Base-by-base conservation (phyloP, 164 flowering plant genomes). In the Protea cynaroides region DNA sequence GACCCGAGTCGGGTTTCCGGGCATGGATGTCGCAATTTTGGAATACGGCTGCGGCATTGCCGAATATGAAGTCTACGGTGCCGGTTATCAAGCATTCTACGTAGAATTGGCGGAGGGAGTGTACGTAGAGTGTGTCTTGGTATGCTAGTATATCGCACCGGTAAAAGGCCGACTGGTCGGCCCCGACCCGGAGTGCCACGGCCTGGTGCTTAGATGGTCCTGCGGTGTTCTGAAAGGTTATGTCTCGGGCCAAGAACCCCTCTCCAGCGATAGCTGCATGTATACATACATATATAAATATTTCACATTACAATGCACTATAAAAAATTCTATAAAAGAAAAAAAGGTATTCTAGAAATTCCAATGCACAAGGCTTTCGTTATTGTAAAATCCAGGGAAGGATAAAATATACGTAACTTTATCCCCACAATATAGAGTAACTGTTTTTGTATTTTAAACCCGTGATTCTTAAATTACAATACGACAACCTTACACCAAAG, bases 41-140 rank as follows among this genome's bases (percentile, higher is more conserved):
- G 57, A 54, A 54, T 9, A 54, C 57, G 25, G 57, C 24, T 7
- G 57, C 57, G 0, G 57, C 24, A 10, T 54, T 54, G 14, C 57
- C 57, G 13, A 54, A 54, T 21, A 54, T 54, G 25, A 54, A 54
- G 15, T 54, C 57, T 6, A 54, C 57, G 10, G 24, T 54, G 57
- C 57, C 57, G 21, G 25, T 1, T 0, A 54, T 13, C 7, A 21
- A 25, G 57, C 57, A 54, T 1, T 3, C 12, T 1, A 4, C 25
- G 25, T 54, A 54, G 57, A 54, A 54, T 19, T 54, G 57, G 57
- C 57, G 57, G 10, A 54, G 57, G 23, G 57, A 54, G 57, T 54
- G 57, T 0, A 23, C 57, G 25, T 54, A 54, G 57, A 54, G 57
- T 25, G 57, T 54, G 25, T 54, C 57, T 21, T 54, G 57, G 57